Percentiles rank a stretch among this genome's conserved stretches.
These are phyloP conservation scores for Petunia axillaris DNA, from an alignment of 257 asterid genomes.

Conservation along the genomic window DNA sequence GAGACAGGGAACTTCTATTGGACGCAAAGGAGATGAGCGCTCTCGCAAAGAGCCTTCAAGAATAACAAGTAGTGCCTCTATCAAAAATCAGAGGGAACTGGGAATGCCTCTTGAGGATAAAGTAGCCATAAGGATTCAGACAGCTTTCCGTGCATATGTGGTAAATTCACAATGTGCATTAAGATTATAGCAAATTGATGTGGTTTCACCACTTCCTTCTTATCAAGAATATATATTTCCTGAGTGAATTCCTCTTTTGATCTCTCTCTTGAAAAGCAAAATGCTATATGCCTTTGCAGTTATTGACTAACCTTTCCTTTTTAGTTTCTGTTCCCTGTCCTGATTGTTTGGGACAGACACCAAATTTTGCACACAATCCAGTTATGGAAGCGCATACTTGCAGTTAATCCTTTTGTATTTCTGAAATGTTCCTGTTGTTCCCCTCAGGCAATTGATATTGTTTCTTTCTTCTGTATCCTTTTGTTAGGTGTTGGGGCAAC, in stretches of 20 bases:
- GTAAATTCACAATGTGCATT: conserved; percentile 22
- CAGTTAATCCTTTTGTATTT: neutral
- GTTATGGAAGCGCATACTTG: neutral
- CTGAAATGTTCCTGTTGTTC: neutral
- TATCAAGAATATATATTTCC: neutral
- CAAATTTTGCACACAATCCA: neutral
- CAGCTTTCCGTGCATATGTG: conserved; percentile 71
- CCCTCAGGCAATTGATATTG: neutral
- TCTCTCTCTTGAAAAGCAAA: neutral
- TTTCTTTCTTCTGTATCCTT: neutral
- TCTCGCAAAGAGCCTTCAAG: conserved; percentile 33
- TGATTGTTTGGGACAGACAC: neutral
- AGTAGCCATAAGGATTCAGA: conserved; percentile 85
- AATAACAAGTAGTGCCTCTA: conserved; percentile 39
- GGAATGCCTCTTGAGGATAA: conserved; percentile 51
- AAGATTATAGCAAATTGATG: neutral
- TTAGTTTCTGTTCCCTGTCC: neutral
- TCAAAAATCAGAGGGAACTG: conserved; percentile 32
- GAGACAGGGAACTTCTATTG: conserved; percentile 16
- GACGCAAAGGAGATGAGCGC: neutral
- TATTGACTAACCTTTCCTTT: neutral
- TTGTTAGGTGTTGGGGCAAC: neutral
- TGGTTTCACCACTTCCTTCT: neutral
- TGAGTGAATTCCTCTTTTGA: neutral
- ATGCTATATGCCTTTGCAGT: neutral